Conservation (phyloP, 352 stramenopile species). For the Pythium utonaiense region DNA sequence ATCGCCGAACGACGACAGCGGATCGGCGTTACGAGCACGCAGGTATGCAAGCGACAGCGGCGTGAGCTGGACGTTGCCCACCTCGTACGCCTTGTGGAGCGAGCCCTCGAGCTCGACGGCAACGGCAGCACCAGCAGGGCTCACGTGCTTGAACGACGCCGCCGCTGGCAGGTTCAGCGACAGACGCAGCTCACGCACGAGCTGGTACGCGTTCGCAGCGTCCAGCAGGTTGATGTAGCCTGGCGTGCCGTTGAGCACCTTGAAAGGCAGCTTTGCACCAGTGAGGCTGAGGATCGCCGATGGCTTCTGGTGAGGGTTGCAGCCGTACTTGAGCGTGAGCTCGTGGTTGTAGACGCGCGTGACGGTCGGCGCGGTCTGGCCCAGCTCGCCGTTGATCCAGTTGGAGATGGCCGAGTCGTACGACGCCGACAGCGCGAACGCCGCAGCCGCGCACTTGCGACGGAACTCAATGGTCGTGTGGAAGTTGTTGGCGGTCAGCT, state of each 20-base stretch:
- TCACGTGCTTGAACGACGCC: slow-evolving; percentile 99
- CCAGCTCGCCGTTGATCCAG: slow-evolving; percentile 94
- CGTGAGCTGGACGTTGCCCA: slow-evolving; percentile 90
- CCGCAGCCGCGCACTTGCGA: slow-evolving; percentile 75
- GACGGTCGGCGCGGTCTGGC: slow-evolving; percentile 58
- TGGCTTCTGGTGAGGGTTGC: slow-evolving; percentile 99
- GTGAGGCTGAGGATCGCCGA: slow-evolving; percentile 75
- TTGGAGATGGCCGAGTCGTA: slow-evolving; percentile 98
- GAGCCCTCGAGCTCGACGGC: slow-evolving; percentile 94
- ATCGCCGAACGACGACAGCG: slow-evolving; percentile 99
- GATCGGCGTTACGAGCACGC: slow-evolving; percentile 97
- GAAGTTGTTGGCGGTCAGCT: slow-evolving; percentile 91
- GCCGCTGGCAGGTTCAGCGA: slow-evolving; percentile 93
- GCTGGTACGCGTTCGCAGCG: slow-evolving; percentile 98
- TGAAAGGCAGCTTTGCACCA: slow-evolving; percentile 80
- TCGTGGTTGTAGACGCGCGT: slow-evolving; percentile 96
- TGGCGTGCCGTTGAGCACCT: slow-evolving; percentile 89
- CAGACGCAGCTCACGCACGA: slow-evolving; percentile 95
- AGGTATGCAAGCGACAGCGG: slow-evolving; percentile 97
- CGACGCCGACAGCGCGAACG: slow-evolving; percentile 76
- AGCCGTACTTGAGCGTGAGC: slow-evolving; percentile 93
- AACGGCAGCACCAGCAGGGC: slow-evolving; percentile 94
- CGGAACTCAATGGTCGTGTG: slow-evolving; percentile 90
- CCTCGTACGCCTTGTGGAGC: slow-evolving; percentile 95
- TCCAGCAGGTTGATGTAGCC: slow-evolving; percentile 99